Base-by-base conservation (phyloP, 371 early-diverging fungal species). In the Mucor plumbeus region DNA sequence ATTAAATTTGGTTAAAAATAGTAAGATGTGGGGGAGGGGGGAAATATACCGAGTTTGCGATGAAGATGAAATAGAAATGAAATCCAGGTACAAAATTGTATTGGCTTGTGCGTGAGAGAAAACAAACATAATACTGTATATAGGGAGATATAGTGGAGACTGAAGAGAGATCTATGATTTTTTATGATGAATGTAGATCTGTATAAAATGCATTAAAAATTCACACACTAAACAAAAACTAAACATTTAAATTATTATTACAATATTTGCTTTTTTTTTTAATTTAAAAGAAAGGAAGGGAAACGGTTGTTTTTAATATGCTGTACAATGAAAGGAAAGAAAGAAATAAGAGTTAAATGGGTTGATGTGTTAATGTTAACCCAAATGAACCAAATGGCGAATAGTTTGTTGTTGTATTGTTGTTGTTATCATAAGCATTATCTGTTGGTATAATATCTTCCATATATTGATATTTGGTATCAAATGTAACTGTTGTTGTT, bases 301-400 rank as follows among this genome's bases (percentile, higher is more conserved):
- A 35, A 21, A 11, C 21, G 41, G 39, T 39, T 11, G 15, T 14
- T 50, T 62, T 59, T 17, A 19, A 17, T 48, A 48, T 48, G 48
- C 48, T 48, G 48, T 48, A 48, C 48, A 48, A 17, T 48, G 48
- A 48, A 48, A 48, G 7, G 7, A 48, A 10, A 21, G 10, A 44
- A 44, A 15, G 17, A 44, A 26, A 53, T 66, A 66, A 40, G 17
- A 44, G 38, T 60, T 66, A 66, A 40, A 66, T 66, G 41, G 61
- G 58, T 61, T 67, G 67, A 21, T 67, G 50, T 35, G 61, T 67
- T 35, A 61, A 54, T 9, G 61, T 43, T 44, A 67, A 43, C 44
- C 67, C 67, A 55, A 67, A 67, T 15, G 54, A 40, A n/a, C 61
- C 61, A 67, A 61, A 67, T 13, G 67, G 67, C 33, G 67, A 61